Percentiles rank a stretch among this genome's conserved stretches.
Evolutionary conservation across 768 basidiomycete genomes (phyloP).

Genomic region (Holtermannia corniformis): DNA sequence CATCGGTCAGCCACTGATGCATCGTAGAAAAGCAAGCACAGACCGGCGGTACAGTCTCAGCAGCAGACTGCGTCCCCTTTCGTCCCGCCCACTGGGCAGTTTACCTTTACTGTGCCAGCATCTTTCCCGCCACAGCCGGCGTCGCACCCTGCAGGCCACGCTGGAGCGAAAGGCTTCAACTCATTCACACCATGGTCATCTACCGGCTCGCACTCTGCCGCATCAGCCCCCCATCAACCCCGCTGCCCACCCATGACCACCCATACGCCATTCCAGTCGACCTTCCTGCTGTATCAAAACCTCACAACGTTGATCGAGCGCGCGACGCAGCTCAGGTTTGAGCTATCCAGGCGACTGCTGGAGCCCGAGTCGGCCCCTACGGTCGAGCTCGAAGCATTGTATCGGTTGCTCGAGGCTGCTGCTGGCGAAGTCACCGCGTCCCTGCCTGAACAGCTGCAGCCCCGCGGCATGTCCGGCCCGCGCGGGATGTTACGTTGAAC

Average conservation of each 20-base stretch:
- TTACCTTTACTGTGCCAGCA: too few species aligned
- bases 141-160: background rate
- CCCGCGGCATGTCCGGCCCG: background rate
- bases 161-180: background rate
- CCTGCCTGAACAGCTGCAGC: background rate
- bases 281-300: background rate
- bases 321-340: background rate
- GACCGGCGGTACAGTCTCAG: too few species aligned
- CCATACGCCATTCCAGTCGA: background rate
- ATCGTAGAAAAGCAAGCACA: too few species aligned
- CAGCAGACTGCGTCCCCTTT: too few species aligned
- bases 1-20: too few species aligned
- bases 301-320: background rate
- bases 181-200: background rate
- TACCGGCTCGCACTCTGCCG: background rate
- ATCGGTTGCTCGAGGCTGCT: background rate
- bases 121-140: too few species aligned
- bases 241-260: background rate
- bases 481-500: background rate
- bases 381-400: background rate
- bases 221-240: background rate
- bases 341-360: background rate
- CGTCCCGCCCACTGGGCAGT: too few species aligned
- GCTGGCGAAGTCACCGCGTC: background rate
- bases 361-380: background rate